Percentiles rank a stretch among this genome's conserved stretches.
These are phyloP conservation scores for Pestalotiopsis fici DNA, from an alignment of 2,329 filamentous ascomycete species.

Conservation along the genomic window DNA sequence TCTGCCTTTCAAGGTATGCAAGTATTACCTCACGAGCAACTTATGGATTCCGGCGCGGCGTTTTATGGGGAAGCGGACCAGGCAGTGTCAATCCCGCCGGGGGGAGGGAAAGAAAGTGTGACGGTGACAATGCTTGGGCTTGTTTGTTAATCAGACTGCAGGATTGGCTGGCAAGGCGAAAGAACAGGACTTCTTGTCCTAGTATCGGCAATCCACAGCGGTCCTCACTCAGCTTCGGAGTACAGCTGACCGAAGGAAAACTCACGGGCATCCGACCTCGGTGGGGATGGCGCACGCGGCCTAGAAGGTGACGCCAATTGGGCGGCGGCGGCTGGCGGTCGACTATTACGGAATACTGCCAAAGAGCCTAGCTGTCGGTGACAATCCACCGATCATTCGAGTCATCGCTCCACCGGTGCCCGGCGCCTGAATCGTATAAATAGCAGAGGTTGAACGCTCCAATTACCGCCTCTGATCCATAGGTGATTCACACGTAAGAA, in stretches of 20 bases:
- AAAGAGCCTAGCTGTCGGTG: not conserved
- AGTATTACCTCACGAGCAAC: not conserved
- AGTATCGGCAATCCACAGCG: not conserved
- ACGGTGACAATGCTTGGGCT: not conserved
- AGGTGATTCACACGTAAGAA: too few relatives aligned
- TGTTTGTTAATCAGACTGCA: not conserved
- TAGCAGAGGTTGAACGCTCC: not conserved
- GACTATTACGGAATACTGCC: not conserved
- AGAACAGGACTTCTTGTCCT: not conserved
- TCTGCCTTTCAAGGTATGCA: not conserved
- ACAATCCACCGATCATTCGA: not conserved
- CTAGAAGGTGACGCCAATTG: not conserved
- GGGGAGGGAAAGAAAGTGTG: too few relatives aligned
- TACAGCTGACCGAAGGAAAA: not conserved
- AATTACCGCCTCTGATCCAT: not conserved
- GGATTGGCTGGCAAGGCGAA: not conserved
- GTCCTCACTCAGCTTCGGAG: not conserved
- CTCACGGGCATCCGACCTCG: not conserved
- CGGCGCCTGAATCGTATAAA: not conserved
- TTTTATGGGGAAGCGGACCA: constrained; percentile 2
- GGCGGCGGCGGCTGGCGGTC: not conserved
- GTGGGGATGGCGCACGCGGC: not conserved
- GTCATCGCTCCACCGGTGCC: not conserved
- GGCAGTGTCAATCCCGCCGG: not conserved
- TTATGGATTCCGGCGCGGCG: not conserved